A percentile compares a stretch with the other conserved stretches of the same genome.
These are phyloP conservation scores for Leishmania tropica DNA, from an alignment of 208 protist genomes.

Conservation along the genomic window DNA sequence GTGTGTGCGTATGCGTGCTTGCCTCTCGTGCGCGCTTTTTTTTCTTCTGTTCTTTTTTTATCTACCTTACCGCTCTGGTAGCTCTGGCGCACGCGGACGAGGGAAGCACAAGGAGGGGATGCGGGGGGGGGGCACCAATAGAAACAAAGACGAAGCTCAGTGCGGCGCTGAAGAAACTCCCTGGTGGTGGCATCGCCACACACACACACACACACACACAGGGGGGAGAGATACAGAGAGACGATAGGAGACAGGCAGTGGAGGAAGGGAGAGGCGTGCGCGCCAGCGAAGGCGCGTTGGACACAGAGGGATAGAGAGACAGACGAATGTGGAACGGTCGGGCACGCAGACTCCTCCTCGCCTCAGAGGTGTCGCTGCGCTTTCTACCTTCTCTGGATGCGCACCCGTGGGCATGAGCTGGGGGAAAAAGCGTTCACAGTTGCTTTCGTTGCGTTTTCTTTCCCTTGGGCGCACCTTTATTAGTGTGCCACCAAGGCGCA, in stretches of 20 bases:
- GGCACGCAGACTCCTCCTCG: neutral
- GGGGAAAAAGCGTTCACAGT: neutral
- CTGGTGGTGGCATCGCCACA: neutral
- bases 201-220: neutral
- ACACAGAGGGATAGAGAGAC: neutral
- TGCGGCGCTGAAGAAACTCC: neutral
- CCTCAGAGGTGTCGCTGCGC: neutral
- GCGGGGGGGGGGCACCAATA: neutral
- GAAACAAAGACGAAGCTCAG: neutral
- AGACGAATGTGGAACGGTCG: neutral
- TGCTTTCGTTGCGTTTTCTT: neutral
- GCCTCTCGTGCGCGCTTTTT: neutral
- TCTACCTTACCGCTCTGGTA: neutral
- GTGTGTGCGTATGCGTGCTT: neutral
- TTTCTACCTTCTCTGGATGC: neutral
- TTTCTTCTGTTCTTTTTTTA: neutral
- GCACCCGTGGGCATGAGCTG: no score
- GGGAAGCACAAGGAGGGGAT: no score
- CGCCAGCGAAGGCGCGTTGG: neutral
- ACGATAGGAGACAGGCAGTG: neutral
- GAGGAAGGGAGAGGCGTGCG: neutral
- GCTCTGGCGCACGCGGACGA: neutral
- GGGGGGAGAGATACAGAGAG: neutral
- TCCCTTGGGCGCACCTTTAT: neutral
- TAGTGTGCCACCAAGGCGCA: neutral